Evolutionary conservation across 2,329 filamentous ascomycete genomes (phyloP).

Genomic region (Fragosphaeria purpurea): DNA sequence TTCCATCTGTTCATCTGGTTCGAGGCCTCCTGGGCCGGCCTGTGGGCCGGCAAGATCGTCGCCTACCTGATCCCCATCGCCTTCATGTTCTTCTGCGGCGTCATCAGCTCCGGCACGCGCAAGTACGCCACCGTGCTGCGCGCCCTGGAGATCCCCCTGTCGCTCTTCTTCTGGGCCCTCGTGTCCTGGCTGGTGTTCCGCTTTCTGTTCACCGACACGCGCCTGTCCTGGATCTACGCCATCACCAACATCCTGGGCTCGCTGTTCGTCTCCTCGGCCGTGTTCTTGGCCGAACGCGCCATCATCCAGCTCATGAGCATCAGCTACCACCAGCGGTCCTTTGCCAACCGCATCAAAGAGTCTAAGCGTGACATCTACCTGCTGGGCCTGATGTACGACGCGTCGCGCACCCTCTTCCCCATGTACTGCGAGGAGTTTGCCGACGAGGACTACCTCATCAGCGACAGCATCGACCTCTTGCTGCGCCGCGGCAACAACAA

Average conservation of each 20-base stretch:
- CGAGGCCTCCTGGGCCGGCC: conserved; percentile 55
- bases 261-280: conserved; percentile 54
- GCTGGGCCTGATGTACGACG: conserved; percentile 78
- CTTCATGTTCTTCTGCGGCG: conserved; percentile 61
- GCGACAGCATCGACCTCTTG: conserved; percentile 66
- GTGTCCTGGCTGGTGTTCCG: conserved; percentile 53
- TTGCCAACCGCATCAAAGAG: conserved; percentile 72
- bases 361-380: conserved; percentile 81
- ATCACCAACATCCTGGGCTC: conserved; percentile 58
- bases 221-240: conserved; percentile 43
- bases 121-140: conserved; percentile 59
- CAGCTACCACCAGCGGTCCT: conserved; percentile 76
- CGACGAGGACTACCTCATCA: conserved; percentile 87
- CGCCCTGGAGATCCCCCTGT: conserved; percentile 55
- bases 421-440: conserved; percentile 85
- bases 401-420: conserved; percentile 79
- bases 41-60: conserved; percentile 58
- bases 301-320: conserved; percentile 77
- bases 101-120: conserved; percentile 58
- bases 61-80: conserved; percentile 48
- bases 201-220: conserved; percentile 34
- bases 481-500: conserved; percentile 23
- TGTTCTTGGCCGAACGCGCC: conserved; percentile 67
- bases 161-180: conserved; percentile 59
- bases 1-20: conserved; percentile 60